phyloP scores from a whole-genome alignment of 768 basidiomycete species.

The Mrakia frigida region DNA sequence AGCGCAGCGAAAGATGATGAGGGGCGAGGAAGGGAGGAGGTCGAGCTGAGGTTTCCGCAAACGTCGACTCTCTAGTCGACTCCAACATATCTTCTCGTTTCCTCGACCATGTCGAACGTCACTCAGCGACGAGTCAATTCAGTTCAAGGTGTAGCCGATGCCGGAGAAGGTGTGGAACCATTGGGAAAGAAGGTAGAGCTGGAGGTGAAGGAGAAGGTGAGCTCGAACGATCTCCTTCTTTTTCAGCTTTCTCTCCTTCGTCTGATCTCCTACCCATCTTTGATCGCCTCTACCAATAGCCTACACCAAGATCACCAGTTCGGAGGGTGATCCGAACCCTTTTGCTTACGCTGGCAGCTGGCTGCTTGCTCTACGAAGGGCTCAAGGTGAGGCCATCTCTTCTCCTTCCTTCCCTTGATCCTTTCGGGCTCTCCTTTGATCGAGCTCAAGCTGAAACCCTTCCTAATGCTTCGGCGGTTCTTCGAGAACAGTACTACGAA shows the following conservation, averaged over 20 bases:
- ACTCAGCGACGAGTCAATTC: background rate
- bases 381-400: slow-evolving; percentile 16
- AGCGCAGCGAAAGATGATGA: background rate
- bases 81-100: background rate
- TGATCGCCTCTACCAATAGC: too few species aligned
- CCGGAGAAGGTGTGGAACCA: background rate
- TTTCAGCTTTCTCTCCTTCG: background rate
- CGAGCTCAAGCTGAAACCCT: too few species aligned
- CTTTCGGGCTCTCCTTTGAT: too few species aligned
- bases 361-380: slow-evolving; percentile 5
- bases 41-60: background rate
- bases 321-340: slow-evolving; percentile 8
- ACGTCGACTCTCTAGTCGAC: background rate
- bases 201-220: background rate
- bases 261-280: background rate
- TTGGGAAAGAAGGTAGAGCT: background rate
- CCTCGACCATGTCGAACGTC: background rate
- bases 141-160: background rate
- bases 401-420: background rate
- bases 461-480: too few species aligned
- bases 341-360: background rate
- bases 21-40: background rate
- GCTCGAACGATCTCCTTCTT: background rate
- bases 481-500: background rate
- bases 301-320: background rate